A percentile compares a stretch with the other conserved stretches of the same genome.
These are phyloP conservation scores for Acaromyces ingoldii DNA, from an alignment of 1,284 basidiomycete species.

Conservation along the genomic window DNA sequence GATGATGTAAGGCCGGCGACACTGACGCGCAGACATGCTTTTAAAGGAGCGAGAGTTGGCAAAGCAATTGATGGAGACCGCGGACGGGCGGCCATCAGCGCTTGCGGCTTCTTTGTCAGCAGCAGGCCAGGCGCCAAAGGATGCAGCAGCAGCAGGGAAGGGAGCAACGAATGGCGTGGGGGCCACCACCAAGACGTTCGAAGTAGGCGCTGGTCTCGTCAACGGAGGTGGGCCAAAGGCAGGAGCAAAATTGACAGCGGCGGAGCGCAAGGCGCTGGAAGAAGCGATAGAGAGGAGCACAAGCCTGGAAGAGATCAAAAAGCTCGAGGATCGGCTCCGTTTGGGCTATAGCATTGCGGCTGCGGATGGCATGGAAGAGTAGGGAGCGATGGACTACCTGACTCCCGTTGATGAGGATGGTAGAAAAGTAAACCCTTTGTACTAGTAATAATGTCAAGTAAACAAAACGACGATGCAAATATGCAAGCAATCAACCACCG, in stretches of 20 bases:
- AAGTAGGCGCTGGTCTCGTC: conserved; percentile 36
- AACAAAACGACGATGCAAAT: too few species aligned
- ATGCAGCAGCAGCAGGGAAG: conserved; percentile 63
- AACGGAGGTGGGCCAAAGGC: conserved; percentile 38
- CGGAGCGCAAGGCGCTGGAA: conserved; percentile 83
- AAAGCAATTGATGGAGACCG: conserved; percentile 32
- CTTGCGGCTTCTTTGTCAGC: conserved; percentile 62
- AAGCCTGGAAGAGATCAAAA: conserved; percentile 64
- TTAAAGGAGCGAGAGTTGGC: conserved; percentile 27
- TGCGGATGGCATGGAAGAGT: neutral
- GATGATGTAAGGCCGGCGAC: neutral
- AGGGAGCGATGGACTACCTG: too few species aligned
- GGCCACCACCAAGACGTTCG: conserved; percentile 57
- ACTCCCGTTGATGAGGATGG: too few species aligned
- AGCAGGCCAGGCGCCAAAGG: conserved; percentile 60
- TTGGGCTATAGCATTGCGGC: conserved; percentile 27
- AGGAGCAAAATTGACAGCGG: conserved; percentile 79
- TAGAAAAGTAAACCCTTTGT: too few species aligned
- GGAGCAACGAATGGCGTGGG: conserved; percentile 47
- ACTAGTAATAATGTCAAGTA: too few species aligned
- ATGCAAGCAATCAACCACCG: too few species aligned
- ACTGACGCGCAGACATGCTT: conserved; percentile 72
- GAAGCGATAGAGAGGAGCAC: conserved; percentile 83
- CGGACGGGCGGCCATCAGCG: conserved; percentile 31
- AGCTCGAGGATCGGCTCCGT: conserved; percentile 42